Conservation (phyloP, 805 yeast species). For the Yarrowia keelungensis region DNA sequence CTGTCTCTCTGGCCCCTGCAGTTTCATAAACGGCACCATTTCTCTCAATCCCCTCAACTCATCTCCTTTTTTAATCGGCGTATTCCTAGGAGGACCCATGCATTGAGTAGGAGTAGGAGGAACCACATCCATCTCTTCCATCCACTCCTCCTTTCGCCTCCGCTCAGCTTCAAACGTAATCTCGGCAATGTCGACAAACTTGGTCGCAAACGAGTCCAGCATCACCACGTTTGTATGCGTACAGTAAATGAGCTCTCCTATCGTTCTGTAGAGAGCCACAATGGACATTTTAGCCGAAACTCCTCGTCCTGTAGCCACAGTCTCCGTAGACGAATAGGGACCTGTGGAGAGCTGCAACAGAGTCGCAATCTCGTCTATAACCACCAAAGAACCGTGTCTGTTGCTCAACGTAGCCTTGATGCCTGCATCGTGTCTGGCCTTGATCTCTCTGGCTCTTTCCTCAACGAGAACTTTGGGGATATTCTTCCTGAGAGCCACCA, state of each 20-base stretch:
- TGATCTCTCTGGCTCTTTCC: constrained; percentile 18
- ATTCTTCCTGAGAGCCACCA: constrained; percentile 15
- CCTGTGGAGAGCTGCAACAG: constrained; percentile 17
- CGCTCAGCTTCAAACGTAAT: constrained; percentile 17
- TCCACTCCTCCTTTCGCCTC: constrained; percentile 6
- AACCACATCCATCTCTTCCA: not conserved
- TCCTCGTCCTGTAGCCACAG: constrained; percentile 5
- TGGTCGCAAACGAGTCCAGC: constrained; percentile 27
- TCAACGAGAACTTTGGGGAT: not conserved
- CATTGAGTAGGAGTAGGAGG: not conserved
- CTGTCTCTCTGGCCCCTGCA: constrained; percentile 20
- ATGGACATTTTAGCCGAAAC: constrained; percentile 12
- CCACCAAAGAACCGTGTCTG: constrained; percentile 20
- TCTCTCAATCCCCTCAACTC: constrained; percentile 12
- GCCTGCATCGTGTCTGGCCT: not conserved
- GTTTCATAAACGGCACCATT: constrained; percentile 24
- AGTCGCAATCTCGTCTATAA: constrained; percentile 22
- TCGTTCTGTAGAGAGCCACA: constrained; percentile 4
- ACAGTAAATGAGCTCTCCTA: constrained; percentile 8
- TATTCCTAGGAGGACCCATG: not conserved
- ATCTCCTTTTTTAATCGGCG: not conserved
- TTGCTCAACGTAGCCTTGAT: not conserved
- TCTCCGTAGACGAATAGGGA: constrained; percentile 7
- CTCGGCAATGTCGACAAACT: constrained; percentile 14
- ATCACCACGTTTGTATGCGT: constrained; percentile 12